Percentiles rank a stretch among this genome's conserved stretches.
phyloP scores from a whole-genome alignment of 129 eudicot genomes.

The Gnaphalium uliginosum region DNA sequence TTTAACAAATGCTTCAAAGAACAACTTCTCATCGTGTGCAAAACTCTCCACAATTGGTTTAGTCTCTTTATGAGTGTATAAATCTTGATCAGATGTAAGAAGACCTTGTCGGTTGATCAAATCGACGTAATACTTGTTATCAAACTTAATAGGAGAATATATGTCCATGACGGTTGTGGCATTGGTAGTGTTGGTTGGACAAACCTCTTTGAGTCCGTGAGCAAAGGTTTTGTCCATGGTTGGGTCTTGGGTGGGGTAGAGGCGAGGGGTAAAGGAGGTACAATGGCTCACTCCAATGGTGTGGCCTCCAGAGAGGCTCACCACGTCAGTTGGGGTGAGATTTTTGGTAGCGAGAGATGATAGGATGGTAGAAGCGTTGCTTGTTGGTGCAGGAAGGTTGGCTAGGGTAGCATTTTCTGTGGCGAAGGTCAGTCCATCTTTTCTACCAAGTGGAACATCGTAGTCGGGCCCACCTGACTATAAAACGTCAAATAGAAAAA shows the following conservation, averaged over 20 bases:
- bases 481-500: not conserved
- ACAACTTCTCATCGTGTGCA: constrained; percentile 50
- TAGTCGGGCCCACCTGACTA: constrained; percentile 71
- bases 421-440: constrained; percentile 57
- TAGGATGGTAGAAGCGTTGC: constrained; percentile 47
- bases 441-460: constrained; percentile 61
- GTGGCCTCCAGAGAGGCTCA: constrained; percentile 67
- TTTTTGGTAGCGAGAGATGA: constrained; percentile 42
- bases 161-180: constrained; percentile 52
- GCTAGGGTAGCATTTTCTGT: constrained; percentile 45
- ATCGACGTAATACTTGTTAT: constrained; percentile 53
- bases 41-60: constrained; percentile 49
- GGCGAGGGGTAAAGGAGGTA: constrained; percentile 40
- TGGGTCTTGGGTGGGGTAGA: constrained; percentile 65
- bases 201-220: constrained; percentile 43
- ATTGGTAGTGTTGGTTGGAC: constrained; percentile 49
- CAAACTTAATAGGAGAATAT: constrained; percentile 47
- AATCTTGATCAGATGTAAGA: constrained; percentile 64
- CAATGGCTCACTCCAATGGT: constrained; percentile 61
- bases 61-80: constrained; percentile 47
- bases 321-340: constrained; percentile 54
- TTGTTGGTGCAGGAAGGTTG: constrained; percentile 59
- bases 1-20: constrained; percentile 51
- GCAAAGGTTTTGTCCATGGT: constrained; percentile 53
- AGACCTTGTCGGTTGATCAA: constrained; percentile 53